Base-by-base conservation (phyloP, 176 grass and related monocot species). In the Zea luxurians region DNA sequence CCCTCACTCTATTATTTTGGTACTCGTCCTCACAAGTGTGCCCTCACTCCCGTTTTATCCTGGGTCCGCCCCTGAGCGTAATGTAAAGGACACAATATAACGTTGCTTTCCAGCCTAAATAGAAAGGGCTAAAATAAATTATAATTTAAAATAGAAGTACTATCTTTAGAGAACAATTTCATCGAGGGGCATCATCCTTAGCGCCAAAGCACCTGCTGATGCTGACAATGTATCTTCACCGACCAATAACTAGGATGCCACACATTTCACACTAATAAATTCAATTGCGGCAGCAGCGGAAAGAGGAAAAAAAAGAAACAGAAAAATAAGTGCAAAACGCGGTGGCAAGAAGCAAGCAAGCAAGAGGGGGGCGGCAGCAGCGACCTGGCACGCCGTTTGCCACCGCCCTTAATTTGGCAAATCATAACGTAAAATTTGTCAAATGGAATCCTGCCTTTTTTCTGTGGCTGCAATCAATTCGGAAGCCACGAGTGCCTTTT, bases 401-500 rank as follows among this genome's bases (percentile, higher is more conserved):
- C 75, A 64, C 75, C 75, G 75, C 76, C 76, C 62, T 66, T 78
- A 66, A 53, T 66, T 78, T 66, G 76, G 76, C 62, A 66, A 78
- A 52, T 36, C 46, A 41, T 12, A 50, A 77, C 61, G 75, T 78
- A 40, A 49, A 27, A 27, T 27, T 37, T 65, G 63, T 78, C 27
- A 64, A 77, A 35, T 21, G 6, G 17, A 4, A 36, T 2, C 2
- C 42, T 55, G 52, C 37, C 37, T 38, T 66, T 77, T 66, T 78
- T 78, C 13, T 78, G 76, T 78, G 76, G 76, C 76, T 63, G 48
- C n/a, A 53, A 65, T 78, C 37, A 66, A 78, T 4, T 37, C 70
- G 8, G 36, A 73, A 36, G 36, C 46, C 47, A 71, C 15, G 48
- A 40, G 8, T 60, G 54, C 72, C 73, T 60, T 75, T 61, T 60